Base-by-base conservation (phyloP, 106 monocot genomes). In the Dioscorea zingiberensis region DNA sequence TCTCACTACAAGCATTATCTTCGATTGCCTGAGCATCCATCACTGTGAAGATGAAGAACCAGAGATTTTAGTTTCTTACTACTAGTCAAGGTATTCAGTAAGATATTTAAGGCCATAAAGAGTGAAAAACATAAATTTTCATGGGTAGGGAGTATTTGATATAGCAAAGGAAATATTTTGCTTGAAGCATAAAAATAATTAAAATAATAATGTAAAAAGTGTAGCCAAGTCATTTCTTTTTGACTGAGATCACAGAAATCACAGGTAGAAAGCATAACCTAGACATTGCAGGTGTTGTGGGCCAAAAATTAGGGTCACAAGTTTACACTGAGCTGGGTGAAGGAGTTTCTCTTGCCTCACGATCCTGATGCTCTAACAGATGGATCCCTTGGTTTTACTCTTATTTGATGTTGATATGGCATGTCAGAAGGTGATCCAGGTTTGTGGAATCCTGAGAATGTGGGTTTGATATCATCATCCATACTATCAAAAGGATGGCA, bases 311-410 rank as follows among this genome's bases (percentile, higher is more conserved):
- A 44, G 27, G 7, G 11, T 18, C 21, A 49, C 21, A 48, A 65
- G 49, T 59, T 46, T 89, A 93, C 93, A n/a, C 90, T 87, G 87
- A 85, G 59, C 68, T 80, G 44, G 84, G 72, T 44, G 79, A 85
- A 47, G 67, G 73, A 22, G 68, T 67, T 45, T 73, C 73, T 44
- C 30, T 30, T 44, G 60, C 62, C 23, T 60, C 21, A 73, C 60
- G 48, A 60, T 80, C n/a, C 80, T 19, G 74, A 57, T 54, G 46
- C 27, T 47, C 60, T 71, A 27, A 48, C 48, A 60, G 27, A 25
- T 68, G 61, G 38, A 71, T 83, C 72, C 24, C 59, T 71, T 24
- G 51, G 22, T n/a, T 63, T 81, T 83, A 70, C 28, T 76, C 21
- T 63, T 70, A 54, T 59, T 67, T 9, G 80, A 76, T 51, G 58